These are phyloP conservation scores for Circinella umbellata DNA, from an alignment of 371 early-diverging fungal genomes.

Conservation along the genomic window DNA sequence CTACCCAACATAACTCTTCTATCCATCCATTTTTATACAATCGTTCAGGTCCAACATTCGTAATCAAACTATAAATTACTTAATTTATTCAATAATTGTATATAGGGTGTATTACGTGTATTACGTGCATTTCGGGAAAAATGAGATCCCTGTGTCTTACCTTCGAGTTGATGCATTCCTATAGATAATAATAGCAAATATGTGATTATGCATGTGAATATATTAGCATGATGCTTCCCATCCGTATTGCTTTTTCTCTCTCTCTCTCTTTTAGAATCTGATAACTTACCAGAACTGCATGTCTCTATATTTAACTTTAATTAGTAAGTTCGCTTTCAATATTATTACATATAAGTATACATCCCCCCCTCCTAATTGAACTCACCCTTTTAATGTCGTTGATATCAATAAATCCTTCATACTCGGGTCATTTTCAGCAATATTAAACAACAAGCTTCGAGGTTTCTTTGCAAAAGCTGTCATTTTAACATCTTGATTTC, in stretches of 20 bases:
- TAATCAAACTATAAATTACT: slow-evolving; percentile 15
- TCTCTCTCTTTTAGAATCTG: not conserved
- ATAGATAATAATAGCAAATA: not conserved
- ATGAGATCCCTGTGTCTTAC: slow-evolving; percentile 2
- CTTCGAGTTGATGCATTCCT: slow-evolving; percentile 27
- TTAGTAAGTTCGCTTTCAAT: not conserved
- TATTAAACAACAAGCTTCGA: slow-evolving; percentile 37
- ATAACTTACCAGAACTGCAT: slow-evolving; percentile 40
- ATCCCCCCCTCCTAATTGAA: not conserved
- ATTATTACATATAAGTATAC: too few relatives aligned
- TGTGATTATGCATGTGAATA: not conserved
- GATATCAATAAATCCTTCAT: slow-evolving; percentile 36
- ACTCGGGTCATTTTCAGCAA: slow-evolving; percentile 13
- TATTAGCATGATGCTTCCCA: not conserved
- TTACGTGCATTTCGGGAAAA: too few relatives aligned
- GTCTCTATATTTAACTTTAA: slow-evolving; percentile 19
- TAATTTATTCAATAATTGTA: not conserved
- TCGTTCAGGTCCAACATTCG: slow-evolving; percentile 25
- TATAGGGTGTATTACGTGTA: too few relatives aligned
- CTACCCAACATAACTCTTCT: slow-evolving; percentile 44
- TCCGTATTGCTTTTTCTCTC: not conserved
- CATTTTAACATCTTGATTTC: slow-evolving; percentile 16
- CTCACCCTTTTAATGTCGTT: slow-evolving; percentile 34
- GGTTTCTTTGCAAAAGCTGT: slow-evolving; percentile 30
- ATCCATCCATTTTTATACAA: slow-evolving; percentile 34